phyloP scores from a whole-genome alignment of 2,329 filamentous ascomycete genomes.

The Hypoxylon rubiginosum region DNA sequence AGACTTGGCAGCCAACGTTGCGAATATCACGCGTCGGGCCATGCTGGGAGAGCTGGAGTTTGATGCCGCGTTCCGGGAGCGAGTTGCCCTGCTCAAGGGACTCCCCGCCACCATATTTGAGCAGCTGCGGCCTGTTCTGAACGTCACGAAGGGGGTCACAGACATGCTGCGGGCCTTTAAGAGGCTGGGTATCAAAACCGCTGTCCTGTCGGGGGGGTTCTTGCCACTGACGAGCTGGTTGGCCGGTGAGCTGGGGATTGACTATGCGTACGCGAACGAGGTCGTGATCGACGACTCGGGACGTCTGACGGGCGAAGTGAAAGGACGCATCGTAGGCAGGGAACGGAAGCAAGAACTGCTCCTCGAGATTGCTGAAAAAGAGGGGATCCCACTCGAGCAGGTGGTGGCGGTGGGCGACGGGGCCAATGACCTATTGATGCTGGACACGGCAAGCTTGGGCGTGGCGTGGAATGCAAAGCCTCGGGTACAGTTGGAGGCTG shows the following conservation, averaged over 20 bases:
- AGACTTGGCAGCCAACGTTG: conserved; percentile 84
- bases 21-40: conserved; percentile 89
- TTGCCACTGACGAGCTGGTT: conserved; percentile 90
- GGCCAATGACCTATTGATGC: conserved; percentile 86
- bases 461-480: conserved; percentile 90
- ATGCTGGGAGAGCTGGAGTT: conserved; percentile 99
- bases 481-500: conserved; percentile 82
- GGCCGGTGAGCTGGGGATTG: conserved; percentile 82
- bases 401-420: conserved; percentile 84
- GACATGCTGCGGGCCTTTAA: conserved; percentile 82
- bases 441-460: conserved; percentile 79
- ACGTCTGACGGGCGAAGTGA: conserved; percentile 78
- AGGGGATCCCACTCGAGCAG: conserved; percentile 75
- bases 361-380: conserved; percentile 76
- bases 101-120: conserved; percentile 84
- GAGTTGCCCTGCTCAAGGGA: conserved; percentile 84
- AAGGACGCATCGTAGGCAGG: conserved; percentile 80
- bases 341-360: conserved; percentile 81
- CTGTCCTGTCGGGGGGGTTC: conserved; percentile 93
- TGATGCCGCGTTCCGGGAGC: conserved; percentile 82
- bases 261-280: conserved; percentile 91
- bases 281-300: conserved; percentile 73
- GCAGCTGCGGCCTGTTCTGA: conserved; percentile 79
- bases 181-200: conserved; percentile 85
- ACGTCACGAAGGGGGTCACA: conserved; percentile 84